Percentiles rank a stretch among this genome's conserved stretches.
These are phyloP conservation scores for Clavulina sp. DNA, from an alignment of 768 basidiomycete genomes.

Conservation along the genomic window DNA sequence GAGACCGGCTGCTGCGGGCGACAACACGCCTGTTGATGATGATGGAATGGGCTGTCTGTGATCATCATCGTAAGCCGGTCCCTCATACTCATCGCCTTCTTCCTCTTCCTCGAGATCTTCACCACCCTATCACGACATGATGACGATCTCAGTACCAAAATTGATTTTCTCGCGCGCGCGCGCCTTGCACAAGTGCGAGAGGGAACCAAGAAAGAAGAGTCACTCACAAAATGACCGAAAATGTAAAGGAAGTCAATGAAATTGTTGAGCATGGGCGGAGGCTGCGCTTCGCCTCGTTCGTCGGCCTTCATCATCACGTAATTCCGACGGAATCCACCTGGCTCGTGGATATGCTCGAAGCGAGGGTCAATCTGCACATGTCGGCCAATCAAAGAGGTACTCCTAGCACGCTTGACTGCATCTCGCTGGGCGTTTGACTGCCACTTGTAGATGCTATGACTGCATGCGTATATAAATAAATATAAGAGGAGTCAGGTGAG, in stretches of 20 bases:
- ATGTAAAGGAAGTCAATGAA: constrained; percentile 91
- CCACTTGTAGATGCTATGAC: constrained; percentile 93
- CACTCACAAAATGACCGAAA: constrained; percentile 88
- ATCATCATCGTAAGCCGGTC: constrained; percentile 15
- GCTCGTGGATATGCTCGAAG: constrained; percentile 87
- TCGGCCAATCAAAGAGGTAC: constrained; percentile 47
- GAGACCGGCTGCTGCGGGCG: background rate
- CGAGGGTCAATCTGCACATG: constrained; percentile 35
- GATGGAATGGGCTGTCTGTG: background rate
- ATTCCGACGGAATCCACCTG: constrained; percentile 85
- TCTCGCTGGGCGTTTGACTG: constrained; percentile 52
- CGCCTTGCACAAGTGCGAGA: background rate
- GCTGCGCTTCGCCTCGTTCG: constrained; percentile 44
- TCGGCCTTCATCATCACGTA: constrained; percentile 59
- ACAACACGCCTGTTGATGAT: background rate
- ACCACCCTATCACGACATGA: constrained; percentile 45
- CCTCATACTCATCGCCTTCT: constrained; percentile 54
- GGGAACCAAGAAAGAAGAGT: background rate
- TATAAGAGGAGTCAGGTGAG: constrained; percentile 13
- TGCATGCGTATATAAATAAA: too few relatives aligned
- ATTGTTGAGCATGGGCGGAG: constrained; percentile 46
- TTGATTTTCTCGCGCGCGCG: too few relatives aligned
- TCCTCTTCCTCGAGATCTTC: constrained; percentile 72
- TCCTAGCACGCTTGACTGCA: constrained; percentile 33
- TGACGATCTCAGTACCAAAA: background rate